Evolutionary conservation across 2,329 filamentous ascomycete species (phyloP), one percentile per base, ranked within the genome.

Genomic region (Malbranchea zuffiana): DNA sequence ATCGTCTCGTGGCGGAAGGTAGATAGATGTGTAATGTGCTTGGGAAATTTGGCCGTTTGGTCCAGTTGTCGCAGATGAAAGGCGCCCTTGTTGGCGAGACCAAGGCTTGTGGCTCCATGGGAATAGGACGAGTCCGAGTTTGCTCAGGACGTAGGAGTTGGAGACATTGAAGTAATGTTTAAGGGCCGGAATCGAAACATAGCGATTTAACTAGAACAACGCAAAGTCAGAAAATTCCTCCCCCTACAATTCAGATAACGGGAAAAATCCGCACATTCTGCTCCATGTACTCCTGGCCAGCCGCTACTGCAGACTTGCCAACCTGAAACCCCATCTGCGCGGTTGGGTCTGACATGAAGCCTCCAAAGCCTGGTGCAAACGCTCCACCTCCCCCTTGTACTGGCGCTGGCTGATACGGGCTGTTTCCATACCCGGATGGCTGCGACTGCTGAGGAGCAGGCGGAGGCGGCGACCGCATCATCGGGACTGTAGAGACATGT

Each of bases 161-260:
- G 87, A 92, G 46, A 98, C 90, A 65, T 96, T 95, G 69, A 98
- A 98, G 72, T 96, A 98, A 65, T 95, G 90, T 63, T 98, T 98
- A 29, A 98, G 72, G 12, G 85, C 84, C 10, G 82, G 80, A 50
- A 96, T 82, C 54, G 87, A 94, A 62, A 98, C 79, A 64, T 88
- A 95, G 60, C 78, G 75, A 51, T 79, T 80, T 51, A 83, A 67
- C 79, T 82, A 41, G 12, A 16, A n/a, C 4, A 13, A 19, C 11
- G 37, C 7, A 13, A 11, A 31, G 15, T 37, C 33, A 34, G 27
- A 35, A 27, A 20, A 28, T 26, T 3, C 4, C n/a, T 15, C 32
- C 6, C 24, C 5, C 28, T 5, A 24, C 3, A 26, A 18, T 28
- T 17, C 5, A 17, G 24, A n/a, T n/a, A n/a, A 12, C 16, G 6